Conservation (phyloP, 805 yeast genomes). For the Ogataea nonfermentans region DNA sequence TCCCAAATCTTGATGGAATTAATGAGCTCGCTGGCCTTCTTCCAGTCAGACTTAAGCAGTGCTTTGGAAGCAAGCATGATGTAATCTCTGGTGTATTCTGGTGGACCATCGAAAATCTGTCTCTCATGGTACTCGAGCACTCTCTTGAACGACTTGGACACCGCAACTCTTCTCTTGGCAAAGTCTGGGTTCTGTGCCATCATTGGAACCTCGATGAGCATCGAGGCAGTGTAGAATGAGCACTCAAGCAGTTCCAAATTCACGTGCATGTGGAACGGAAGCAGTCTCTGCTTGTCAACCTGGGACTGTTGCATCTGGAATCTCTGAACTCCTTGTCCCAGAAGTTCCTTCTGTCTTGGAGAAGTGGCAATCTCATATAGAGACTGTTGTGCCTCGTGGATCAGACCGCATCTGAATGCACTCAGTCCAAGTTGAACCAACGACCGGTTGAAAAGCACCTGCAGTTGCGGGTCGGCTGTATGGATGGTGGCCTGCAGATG, state of each 20-base stretch:
- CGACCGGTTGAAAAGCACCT: constrained; percentile 92
- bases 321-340: constrained; percentile 87
- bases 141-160: constrained; percentile 84
- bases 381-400: constrained; percentile 82
- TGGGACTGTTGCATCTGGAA: constrained; percentile 46
- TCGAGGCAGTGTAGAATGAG: constrained; percentile 84
- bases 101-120: constrained; percentile 95
- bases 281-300: constrained; percentile 73
- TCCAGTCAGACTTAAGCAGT: constrained; percentile 89
- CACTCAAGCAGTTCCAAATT: constrained; percentile 93
- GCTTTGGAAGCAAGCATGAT: constrained; percentile 90
- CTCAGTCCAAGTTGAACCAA: constrained; percentile 93
- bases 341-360: constrained; percentile 81
- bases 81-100: constrained; percentile 92
- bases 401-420: constrained; percentile 88
- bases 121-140: constrained; percentile 90
- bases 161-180: constrained; percentile 50
- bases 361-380: constrained; percentile 86
- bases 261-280: constrained; percentile 98
- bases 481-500: constrained; percentile 82
- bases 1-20: constrained; percentile 83
- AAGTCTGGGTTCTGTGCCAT: constrained; percentile 72
- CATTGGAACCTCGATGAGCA: constrained; percentile 88
- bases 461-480: constrained; percentile 79
- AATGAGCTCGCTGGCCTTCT: constrained; percentile 66